Percentiles rank a stretch among this genome's conserved stretches.
Evolutionary conservation across 805 yeast species (phyloP).

Genomic region (Ogataea nakhonphanomensis): DNA sequence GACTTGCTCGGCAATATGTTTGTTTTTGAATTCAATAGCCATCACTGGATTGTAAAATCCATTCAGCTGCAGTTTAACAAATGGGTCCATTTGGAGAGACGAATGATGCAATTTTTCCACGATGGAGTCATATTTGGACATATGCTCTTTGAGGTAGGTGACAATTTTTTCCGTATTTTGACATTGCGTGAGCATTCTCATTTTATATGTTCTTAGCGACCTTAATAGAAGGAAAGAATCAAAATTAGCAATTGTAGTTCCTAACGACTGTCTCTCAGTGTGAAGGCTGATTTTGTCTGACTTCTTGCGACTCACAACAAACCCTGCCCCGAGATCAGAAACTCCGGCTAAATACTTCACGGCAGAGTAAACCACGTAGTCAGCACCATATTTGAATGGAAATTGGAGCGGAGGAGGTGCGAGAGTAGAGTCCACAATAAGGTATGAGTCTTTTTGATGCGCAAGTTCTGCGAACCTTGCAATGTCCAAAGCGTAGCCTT

Average conservation of each 20-base stretch:
- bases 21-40: constrained; percentile 37
- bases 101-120: constrained; percentile 40
- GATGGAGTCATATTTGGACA: constrained; percentile 33
- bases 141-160: constrained; percentile 35
- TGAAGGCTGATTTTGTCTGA: constrained; percentile 34
- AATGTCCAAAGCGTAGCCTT: constrained; percentile 43
- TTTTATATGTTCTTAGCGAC: constrained; percentile 48
- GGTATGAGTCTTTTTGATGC: constrained; percentile 40
- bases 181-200: constrained; percentile 47
- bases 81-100: constrained; percentile 42
- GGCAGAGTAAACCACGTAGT: constrained; percentile 51
- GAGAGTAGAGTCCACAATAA: constrained; percentile 51
- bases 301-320: constrained; percentile 40
- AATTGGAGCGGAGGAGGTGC: constrained; percentile 56
- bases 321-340: constrained; percentile 51
- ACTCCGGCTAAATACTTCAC: constrained; percentile 57
- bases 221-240: constrained; percentile 47
- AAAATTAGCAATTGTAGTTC: constrained; percentile 50
- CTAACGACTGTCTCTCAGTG: constrained; percentile 42
- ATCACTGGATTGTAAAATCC: constrained; percentile 47
- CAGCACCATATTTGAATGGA: constrained; percentile 51
- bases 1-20: constrained; percentile 37
- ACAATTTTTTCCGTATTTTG: constrained; percentile 42
- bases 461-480: constrained; percentile 41
- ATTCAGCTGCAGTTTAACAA: constrained; percentile 39